Evolutionary conservation across 768 basidiomycete species (phyloP), one percentile per base, ranked within the genome.

Genomic region (Pleurotus ostreatus): DNA sequence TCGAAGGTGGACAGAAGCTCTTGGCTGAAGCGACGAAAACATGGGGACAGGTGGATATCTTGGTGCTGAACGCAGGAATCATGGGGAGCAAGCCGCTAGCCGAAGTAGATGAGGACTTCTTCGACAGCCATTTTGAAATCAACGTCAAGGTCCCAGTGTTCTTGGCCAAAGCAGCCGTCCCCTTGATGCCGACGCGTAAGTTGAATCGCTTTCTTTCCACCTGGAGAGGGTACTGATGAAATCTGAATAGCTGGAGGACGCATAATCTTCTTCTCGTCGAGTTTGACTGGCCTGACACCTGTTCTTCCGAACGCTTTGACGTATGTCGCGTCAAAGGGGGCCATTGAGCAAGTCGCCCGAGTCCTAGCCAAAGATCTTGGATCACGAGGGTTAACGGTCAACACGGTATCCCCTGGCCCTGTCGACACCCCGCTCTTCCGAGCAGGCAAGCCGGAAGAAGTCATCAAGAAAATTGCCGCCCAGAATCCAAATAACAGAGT

Each of bases 141-240:
- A 85, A 85, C 57, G 81, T 85, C 54, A 83, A 84, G 62, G 81
- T 77, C 0, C 82, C 83, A 1, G 59, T 86, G 13, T 85, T 84
- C 69, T 66, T 82, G 47, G 74, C 73, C 2, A 76, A 85, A 60
- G 70, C 71, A 5, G 81, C 75, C 1, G 74, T 74, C 3, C 64
- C 73, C 16, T 62, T 75, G 41, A 64, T 84, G 49, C 71, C 72
- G 11, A 54, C 70, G 25, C 78, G 82, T 82, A 63, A 53, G 76
- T 66, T 5, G 25, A 18, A 9, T 26, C 16, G 30, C 30, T 46
- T 39, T 12, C 25, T 5, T 49, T 5, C 13, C 15, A 34, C n/a
- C 49, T 8, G 51, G 7, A 30, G 16, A 25, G 37, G 9, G 46
- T 30, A 37, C 45, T 55, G 25, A 48, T 30, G 6, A 55, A 13